Conservation (phyloP, 225 moss, liverwort and hornwort genomes). For the Pseudisothecium myosuroides region DNA sequence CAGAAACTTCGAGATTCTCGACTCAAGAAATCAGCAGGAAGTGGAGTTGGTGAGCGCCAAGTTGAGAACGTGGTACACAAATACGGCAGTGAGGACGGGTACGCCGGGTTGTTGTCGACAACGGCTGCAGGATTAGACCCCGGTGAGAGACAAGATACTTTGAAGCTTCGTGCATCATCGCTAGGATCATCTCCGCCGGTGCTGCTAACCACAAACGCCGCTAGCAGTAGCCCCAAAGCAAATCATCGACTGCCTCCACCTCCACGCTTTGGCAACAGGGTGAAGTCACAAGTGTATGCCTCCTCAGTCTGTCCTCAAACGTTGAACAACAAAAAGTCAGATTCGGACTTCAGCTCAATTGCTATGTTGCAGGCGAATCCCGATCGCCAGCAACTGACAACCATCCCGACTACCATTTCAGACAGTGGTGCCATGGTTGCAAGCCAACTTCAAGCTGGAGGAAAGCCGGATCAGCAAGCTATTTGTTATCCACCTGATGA, state of each 20-base stretch:
- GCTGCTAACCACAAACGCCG: neutral
- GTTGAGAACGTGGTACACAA: neutral
- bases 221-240: neutral
- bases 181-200: slow-evolving; percentile 11
- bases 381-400: slow-evolving; percentile 30
- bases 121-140: neutral
- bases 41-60: neutral
- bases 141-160: neutral
- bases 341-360: neutral
- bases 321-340: neutral
- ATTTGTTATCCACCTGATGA: slow-evolving; percentile 8
- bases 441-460: slow-evolving; percentile 29
- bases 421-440: neutral
- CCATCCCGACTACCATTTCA: slow-evolving; percentile 13
- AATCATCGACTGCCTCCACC: neutral
- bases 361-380: neutral
- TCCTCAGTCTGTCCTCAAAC: neutral
- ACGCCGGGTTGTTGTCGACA: neutral
- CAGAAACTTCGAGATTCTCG: slow-evolving; percentile 68
- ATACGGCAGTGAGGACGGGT: neutral
- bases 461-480: neutral
- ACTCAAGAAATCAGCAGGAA: slow-evolving; percentile 8
- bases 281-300: slow-evolving; percentile 5
- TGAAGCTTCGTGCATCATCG: neutral
- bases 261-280: neutral